Evolutionary conservation across 2,329 filamentous ascomycete genomes (phyloP), one percentile per base, ranked within the genome.

Genomic region (Atkinsonella texensis): DNA sequence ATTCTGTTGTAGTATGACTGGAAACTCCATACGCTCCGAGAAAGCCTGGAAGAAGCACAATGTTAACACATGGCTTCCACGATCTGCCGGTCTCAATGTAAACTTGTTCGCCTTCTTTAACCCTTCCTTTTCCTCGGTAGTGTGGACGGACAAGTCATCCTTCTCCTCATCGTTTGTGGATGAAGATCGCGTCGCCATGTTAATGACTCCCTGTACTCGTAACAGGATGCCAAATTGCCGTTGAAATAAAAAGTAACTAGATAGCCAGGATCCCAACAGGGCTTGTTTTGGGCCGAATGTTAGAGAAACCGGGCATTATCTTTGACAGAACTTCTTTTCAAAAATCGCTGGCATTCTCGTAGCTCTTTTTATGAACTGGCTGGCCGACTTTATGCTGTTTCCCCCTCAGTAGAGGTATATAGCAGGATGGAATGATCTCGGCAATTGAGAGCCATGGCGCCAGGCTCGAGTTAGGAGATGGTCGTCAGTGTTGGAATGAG

Each of bases 21-120:
- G 59, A 86, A 85, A 86, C 74, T 45, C 82, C 83, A 59, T 79
- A 86, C 1, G 79, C 74, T 52, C 80, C 79, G 0, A 79, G 76
- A 53, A 85, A 83, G 2, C 81, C 81, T 83, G 13, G 11, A 15
- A 35, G 13, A 15, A 46, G 9, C 15, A 32, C 15, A 13, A 48
- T 31, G 10, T 17, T 1, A 10, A 3, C n/a, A 67, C 67, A 52
- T 68, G 63, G 39, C 63, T 64, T 12, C 68, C 68, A 45, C 58
- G 54, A 54, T 69, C 66, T 18, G 31, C 50, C n/a, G 50, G 49
- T 23, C 47, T 18, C 23, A 51, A 23, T 5, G 42, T 31, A 4
- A 23, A 18, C 9, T 41, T 31, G 20, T 20, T 32, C 20, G 40
- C 18, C 23, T 32, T 54, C 20, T 48, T 44, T 35, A 49, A 13